Percentiles rank a stretch among this genome's conserved stretches.
These are phyloP conservation scores for Fomitopsis serialis DNA, from an alignment of 768 basidiomycete species.

Conservation along the genomic window DNA sequence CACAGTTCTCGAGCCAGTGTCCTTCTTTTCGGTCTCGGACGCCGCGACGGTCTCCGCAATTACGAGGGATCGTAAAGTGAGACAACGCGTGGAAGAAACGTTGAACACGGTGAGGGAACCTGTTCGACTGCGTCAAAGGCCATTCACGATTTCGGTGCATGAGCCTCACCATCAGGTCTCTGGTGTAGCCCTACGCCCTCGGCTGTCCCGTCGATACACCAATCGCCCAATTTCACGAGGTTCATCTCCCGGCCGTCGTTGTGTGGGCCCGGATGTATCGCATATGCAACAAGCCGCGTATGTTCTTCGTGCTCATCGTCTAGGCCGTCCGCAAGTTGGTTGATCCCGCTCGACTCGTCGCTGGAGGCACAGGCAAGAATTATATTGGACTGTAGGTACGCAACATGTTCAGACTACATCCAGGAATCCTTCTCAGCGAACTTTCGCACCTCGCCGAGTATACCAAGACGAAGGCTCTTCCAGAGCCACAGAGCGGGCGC, in stretches of 20 bases:
- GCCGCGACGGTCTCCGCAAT: constrained; percentile 13
- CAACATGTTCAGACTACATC: not conserved
- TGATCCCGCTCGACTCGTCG: constrained; percentile 26
- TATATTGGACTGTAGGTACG: constrained; percentile 19
- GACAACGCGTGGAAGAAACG: constrained; percentile 36
- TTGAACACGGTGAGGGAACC: constrained; percentile 36
- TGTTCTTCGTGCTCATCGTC: constrained; percentile 25
- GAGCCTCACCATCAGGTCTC: constrained; percentile 41
- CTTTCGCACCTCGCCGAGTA: constrained; percentile 22
- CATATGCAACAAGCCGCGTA: constrained; percentile 36
- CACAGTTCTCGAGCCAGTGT: constrained; percentile 24
- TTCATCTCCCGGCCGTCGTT: constrained; percentile 27
- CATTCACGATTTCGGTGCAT: not conserved
- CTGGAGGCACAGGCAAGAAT: constrained; percentile 43
- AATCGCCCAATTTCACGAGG: constrained; percentile 48
- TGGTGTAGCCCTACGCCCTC: constrained; percentile 40
- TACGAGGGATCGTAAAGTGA: constrained; percentile 38
- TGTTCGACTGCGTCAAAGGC: constrained; percentile 12
- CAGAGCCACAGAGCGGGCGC: constrained; percentile 27
- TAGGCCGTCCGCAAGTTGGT: constrained; percentile 13
- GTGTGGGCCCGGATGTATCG: constrained; percentile 26
- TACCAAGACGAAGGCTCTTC: constrained; percentile 25
- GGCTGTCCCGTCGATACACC: constrained; percentile 46
- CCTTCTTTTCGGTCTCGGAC: constrained; percentile 19
- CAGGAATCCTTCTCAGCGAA: not conserved